A percentile compares a stretch with the other conserved stretches of the same genome.
These are phyloP conservation scores for Clonostachys rhizophaga DNA, from an alignment of 2,329 filamentous ascomycete genomes.

Conservation along the genomic window DNA sequence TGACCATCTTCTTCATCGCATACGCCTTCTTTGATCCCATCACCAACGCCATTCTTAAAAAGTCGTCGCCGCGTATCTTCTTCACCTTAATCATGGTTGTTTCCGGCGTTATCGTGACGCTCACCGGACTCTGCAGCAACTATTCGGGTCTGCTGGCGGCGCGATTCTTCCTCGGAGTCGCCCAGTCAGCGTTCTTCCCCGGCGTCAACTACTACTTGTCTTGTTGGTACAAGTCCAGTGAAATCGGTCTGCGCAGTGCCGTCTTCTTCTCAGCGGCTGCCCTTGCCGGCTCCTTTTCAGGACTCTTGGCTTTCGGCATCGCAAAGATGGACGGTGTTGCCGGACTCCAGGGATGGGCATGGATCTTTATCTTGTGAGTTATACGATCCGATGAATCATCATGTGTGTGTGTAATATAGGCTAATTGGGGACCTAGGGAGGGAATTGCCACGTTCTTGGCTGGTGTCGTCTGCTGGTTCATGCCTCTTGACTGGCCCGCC, in stretches of 20 bases:
- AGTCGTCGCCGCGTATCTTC: slow-evolving; percentile 29
- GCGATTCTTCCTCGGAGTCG: slow-evolving; percentile 67
- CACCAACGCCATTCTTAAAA: slow-evolving; percentile 50
- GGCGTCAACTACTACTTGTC: slow-evolving; percentile 15
- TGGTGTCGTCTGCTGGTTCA: neutral
- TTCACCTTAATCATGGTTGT: slow-evolving; percentile 44
- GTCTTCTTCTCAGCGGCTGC: neutral
- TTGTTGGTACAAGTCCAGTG: neutral
- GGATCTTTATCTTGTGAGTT: neutral
- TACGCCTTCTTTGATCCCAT: slow-evolving; percentile 53
- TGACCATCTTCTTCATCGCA: slow-evolving; percentile 54
- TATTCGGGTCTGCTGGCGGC: slow-evolving; percentile 63
- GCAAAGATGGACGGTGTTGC: slow-evolving; percentile 47
- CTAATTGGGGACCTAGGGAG: slow-evolving; percentile 39
- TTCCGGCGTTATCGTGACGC: slow-evolving; percentile 41
- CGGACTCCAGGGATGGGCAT: slow-evolving; percentile 45
- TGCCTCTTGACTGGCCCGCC: neutral
- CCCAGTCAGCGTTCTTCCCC: slow-evolving; percentile 36
- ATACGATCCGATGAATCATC: neutral
- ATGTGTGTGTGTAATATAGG: neutral
- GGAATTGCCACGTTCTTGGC: slow-evolving; percentile 23
- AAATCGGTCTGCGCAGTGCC: slow-evolving; percentile 1
- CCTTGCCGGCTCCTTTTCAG: slow-evolving; percentile 1
- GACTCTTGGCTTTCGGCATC: slow-evolving; percentile 1
- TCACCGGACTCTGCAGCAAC: slow-evolving; percentile 20